Percentiles rank a stretch among this genome's conserved stretches.
Conservation (phyloP, 768 basidiomycete genomes). For the Lactarius psammicola region DNA sequence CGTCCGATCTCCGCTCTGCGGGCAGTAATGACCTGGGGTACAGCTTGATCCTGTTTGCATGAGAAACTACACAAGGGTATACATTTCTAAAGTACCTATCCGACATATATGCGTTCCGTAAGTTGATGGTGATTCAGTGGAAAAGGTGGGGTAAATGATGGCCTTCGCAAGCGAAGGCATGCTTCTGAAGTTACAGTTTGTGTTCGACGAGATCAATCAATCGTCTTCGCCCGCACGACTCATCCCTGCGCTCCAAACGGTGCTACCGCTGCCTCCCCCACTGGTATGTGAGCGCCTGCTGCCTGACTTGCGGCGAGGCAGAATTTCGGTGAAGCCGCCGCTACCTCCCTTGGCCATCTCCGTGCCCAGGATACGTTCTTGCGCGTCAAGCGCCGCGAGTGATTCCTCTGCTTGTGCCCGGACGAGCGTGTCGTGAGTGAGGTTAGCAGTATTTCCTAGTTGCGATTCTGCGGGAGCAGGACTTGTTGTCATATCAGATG, state of each 20-base stretch:
- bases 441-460: constrained; percentile 37
- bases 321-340: constrained; percentile 80
- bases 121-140: constrained; percentile 12
- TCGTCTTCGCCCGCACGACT: constrained; percentile 51
- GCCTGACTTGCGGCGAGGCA: constrained; percentile 47
- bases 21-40: constrained; percentile 3
- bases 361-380: constrained; percentile 66
- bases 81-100: constrained; percentile 22
- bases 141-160: constrained; percentile 26
- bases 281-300: constrained; percentile 56
- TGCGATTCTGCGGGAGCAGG: constrained; percentile 44
- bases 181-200: constrained; percentile 8
- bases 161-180: background rate
- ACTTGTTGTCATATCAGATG: constrained; percentile 49
- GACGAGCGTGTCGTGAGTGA: constrained; percentile 75
- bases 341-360: constrained; percentile 73
- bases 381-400: constrained; percentile 75
- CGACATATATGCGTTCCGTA: constrained; percentile 19
- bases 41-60: constrained; percentile 8
- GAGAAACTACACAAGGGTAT: constrained; percentile 26
- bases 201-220: constrained; percentile 29
- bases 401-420: constrained; percentile 76
- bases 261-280: constrained; percentile 71
- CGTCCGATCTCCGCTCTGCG: background rate
- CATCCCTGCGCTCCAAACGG: constrained; percentile 87